Base-by-base conservation (phyloP, 768 basidiomycete genomes). In the Russula sp. region DNA sequence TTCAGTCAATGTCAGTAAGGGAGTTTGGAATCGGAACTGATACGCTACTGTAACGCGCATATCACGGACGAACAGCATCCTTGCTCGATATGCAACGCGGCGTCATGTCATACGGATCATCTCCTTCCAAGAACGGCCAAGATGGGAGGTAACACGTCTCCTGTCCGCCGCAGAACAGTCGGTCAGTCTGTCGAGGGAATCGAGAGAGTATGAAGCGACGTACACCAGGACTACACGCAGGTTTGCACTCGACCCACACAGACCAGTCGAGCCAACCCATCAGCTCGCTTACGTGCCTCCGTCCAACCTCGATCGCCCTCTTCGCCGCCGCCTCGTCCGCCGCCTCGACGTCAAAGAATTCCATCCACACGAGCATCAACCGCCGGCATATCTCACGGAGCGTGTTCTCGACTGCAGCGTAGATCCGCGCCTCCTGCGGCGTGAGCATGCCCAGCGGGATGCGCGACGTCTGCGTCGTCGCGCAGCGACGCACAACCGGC, bases 211-310 rank as follows among this genome's bases (percentile, higher is more conserved):
- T 10, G 8, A 16, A 18, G 20, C 20, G 20, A 66, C 68, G n/a
- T 57, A 68, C 68, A 31, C 62, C 68, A 16, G 37, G 37, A 27
- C 39, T 31, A 6, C 69, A 69, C 6, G 39, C 60, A 3, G 61
- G 64, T 11, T 59, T 45, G 37, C 69, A 69, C 40, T 49, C 49
- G 10, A 66, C 58, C 69, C 69, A 70, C 13, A 45, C 32, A 6
- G 69, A 62, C 69, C 69, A 70, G 37, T 67, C 69, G 6, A 70
- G 59, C 69, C 69, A 70, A 2, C 4, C 14, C 65, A 70, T 69
- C 35, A 69, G 52, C 40, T 61, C 42, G 47, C 32, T 27, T 2
- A 69, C 27, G 9, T 69, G 57, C 14, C 20, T 14, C 35, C 22
- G 32, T 37, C 62, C 66, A 9, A 45, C 31, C 16, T 10, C 39